A percentile compares a stretch with the other conserved stretches of the same genome.
Conservation (phyloP, 352 stramenopile genomes). For the Pythium dissotocum region DNA sequence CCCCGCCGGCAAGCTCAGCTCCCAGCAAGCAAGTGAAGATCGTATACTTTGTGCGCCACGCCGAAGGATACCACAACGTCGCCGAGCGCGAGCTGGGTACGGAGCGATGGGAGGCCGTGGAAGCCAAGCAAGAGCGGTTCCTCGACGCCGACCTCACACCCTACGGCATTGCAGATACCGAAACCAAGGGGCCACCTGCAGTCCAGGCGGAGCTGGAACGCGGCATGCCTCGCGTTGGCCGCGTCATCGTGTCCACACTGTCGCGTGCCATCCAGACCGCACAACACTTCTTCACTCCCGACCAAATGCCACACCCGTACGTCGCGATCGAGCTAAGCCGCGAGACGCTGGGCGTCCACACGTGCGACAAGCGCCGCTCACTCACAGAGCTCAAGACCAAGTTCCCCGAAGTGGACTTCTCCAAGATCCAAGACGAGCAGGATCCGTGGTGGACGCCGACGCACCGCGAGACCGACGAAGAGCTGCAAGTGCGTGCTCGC, state of each 20-base stretch:
- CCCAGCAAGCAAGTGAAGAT: slow-evolving; percentile 51
- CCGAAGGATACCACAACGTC: slow-evolving; percentile 72
- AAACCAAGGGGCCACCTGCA: slow-evolving; percentile 37
- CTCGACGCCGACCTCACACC: slow-evolving; percentile 67
- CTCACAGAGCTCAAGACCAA: slow-evolving; percentile 43
- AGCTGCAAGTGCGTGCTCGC: slow-evolving; percentile 50
- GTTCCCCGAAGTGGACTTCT: slow-evolving; percentile 69
- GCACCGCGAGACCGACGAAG: slow-evolving; percentile 61
- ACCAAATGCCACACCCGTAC: slow-evolving; percentile 40
- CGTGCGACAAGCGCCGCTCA: slow-evolving; percentile 62
- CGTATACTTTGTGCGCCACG: slow-evolving; percentile 78
- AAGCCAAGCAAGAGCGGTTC: slow-evolving; percentile 56
- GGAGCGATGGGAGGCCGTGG: slow-evolving; percentile 57
- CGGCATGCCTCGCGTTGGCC: slow-evolving; percentile 63
- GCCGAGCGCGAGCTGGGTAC: slow-evolving; percentile 52
- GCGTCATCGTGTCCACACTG: slow-evolving; percentile 70
- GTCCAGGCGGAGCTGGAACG: slow-evolving; percentile 39
- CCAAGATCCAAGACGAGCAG: slow-evolving; percentile 48
- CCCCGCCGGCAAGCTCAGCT: background rate
- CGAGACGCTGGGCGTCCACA: slow-evolving; percentile 66
- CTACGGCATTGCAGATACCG: slow-evolving; percentile 54
- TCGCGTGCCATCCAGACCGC: slow-evolving; percentile 71
- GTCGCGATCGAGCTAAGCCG: slow-evolving; percentile 65
- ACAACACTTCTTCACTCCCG: slow-evolving; percentile 54
- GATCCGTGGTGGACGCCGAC: slow-evolving; percentile 57